A percentile compares a stretch with the other conserved stretches of the same genome.
Conservation (phyloP, 305 asterid species). For the Euphrasia arctica region DNA sequence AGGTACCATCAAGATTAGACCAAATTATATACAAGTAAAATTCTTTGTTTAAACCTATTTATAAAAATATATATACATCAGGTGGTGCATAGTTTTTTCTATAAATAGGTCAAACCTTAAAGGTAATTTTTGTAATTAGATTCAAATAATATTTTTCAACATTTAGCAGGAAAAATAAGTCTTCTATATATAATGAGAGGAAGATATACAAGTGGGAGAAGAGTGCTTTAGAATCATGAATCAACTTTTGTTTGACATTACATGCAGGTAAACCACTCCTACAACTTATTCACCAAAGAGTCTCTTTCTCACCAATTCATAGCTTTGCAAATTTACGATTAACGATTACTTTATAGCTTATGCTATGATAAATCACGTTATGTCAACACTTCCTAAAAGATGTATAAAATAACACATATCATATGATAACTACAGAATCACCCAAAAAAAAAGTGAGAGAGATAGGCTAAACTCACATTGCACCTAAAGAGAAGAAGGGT, state of each 20-base stretch:
- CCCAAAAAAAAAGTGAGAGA: not conserved
- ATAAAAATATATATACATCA: no score
- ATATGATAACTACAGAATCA: not conserved
- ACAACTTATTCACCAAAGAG: not conserved
- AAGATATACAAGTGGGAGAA: not conserved
- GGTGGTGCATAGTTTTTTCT: no score
- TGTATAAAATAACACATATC: not conserved
- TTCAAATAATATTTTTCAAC: not conserved
- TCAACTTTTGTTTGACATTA: not conserved
- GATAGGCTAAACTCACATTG: conserved; percentile 53
- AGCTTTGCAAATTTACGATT: not conserved
- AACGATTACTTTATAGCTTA: not conserved
- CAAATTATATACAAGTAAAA: no score
- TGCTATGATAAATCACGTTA: not conserved
- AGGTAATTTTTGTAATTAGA: no score
- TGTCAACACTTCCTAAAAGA: not conserved
- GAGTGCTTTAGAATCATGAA: not conserved
- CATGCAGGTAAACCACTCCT: not conserved
- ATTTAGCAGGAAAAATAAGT: not conserved
- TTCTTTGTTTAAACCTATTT: no score
- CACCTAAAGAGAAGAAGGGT: conserved; percentile 81
- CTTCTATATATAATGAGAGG: no score
- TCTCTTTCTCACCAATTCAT: not conserved
- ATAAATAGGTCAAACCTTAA: no score
- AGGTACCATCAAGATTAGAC: no score